Base-by-base conservation (phyloP, 352 stramenopile genomes). In the Phytophthora sojae region DNA sequence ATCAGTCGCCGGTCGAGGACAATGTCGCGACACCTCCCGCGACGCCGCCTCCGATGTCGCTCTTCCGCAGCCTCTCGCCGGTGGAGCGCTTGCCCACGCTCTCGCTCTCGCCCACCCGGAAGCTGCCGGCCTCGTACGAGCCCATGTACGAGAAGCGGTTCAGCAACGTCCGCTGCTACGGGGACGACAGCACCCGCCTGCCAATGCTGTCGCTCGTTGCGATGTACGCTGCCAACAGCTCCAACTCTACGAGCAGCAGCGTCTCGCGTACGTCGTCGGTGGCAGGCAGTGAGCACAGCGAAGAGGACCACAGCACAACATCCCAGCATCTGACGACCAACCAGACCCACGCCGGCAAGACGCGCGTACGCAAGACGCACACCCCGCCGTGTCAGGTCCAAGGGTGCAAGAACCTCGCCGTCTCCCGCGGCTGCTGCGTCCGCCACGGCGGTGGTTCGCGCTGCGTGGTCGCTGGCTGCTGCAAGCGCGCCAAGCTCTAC, bases 351-450 rank as follows among this genome's bases (percentile, higher is more conserved):
- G 29, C 49, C 64, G 65, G 68, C 14, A 66, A 69, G 37, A 71
- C 51, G 37, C 69, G 64, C 5, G 49, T 73, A 12, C 69, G 69
- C 64, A 86, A 85, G 71, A 63, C 64, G 3, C 78, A 80, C 58
- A 87, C 79, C n/a, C 80, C 80, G 37, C 80, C 80, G 32, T 90
- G 82, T 66, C 76, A 85, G 45, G 82, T 90, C 30, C 80, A 84
- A 25, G 83, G 79, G 1, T 91, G 83, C 71, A 81, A 78, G 67
- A 89, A 89, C 61, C 78, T 85, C 51, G 80, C 76, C 15, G 76
- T 85, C 17, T 83, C 82, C 7, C 76, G 75, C 17, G 80, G 78
- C 67, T 81, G 76, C 70, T 89, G 81, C 44, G 79, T 86, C 50
- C 76, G 76, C 51, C 81, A 89, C 56, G 81, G 81, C 57, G 81